Evolutionary conservation across 331 rosid species (phyloP), one percentile per base, ranked within the genome.

Genomic region (Cydonia oblonga): DNA sequence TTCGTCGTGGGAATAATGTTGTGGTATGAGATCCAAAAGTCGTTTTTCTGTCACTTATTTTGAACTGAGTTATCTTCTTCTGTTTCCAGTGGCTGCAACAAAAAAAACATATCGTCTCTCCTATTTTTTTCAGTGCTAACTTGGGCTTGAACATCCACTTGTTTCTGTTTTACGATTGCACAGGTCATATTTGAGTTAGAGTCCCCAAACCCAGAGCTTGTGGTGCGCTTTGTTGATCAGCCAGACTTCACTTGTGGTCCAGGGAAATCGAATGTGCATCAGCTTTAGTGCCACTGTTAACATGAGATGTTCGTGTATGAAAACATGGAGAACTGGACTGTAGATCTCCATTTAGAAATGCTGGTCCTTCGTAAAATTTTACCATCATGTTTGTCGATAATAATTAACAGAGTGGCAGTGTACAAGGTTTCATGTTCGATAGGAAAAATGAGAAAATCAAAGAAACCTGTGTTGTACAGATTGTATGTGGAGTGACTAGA

Each of bases 161-260:
- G 13, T 10, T 65, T 4, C 9, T 62, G 46, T 8, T 28, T 44
- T 32, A 33, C 52, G 13, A 11, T 66, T 69, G 59, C 23, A 30
- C 90, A 91, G 97, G 91, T 82, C 42, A 70, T 93, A 77, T 60
- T 88, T 12, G 98, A 93, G 87, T 84, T 91, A 73, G 97, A 93
- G 76, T 82, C 89, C 59, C 85, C 98, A 25, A 82, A 80, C 75
- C 82, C 88, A 2, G 77, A 84, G 62, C 81, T 81, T 68, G 81
- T 35, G 46, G 15, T 40, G 11, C 14, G 46, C 46, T 40, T 40
- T 11, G 46, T 40, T 40, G 46, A 40, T 40, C 46, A 11, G 46
- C 46, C 46, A 11, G 46, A 40, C 46, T 40, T 40, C 46, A 40
- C 46, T 11, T 40, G 46, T 40, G 46, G 46, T 40, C 46, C 1